Percentiles rank a stretch among this genome's conserved stretches.
Evolutionary conservation across 371 early-diverging fungal species (phyloP).

Genomic region (Haplosporangium sp.): DNA sequence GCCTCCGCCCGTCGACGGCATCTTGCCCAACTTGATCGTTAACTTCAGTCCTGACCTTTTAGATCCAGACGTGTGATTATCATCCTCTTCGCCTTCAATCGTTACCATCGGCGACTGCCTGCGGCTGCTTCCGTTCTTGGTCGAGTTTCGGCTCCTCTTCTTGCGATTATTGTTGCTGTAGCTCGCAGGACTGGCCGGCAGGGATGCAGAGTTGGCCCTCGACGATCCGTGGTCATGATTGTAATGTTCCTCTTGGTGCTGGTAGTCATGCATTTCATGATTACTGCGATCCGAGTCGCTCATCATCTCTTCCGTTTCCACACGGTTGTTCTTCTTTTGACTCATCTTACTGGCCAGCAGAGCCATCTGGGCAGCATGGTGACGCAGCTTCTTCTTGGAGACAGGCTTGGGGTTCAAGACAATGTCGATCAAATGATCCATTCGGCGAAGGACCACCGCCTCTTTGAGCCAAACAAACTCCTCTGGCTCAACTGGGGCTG

Average conservation of each 20-base stretch:
- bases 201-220: background rate
- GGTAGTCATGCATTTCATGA: slow-evolving; percentile 22
- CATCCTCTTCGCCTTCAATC: slow-evolving; percentile 17
- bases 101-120: slow-evolving; percentile 8
- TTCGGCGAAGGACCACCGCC: slow-evolving; percentile 67
- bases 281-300: slow-evolving; percentile 40
- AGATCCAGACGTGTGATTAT: background rate
- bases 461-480: slow-evolving; percentile 73
- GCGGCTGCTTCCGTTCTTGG: slow-evolving; percentile 15
- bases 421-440: slow-evolving; percentile 69
- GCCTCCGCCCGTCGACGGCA: slow-evolving; percentile 14
- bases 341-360: slow-evolving; percentile 33
- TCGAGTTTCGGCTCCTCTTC: slow-evolving; percentile 29
- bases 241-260: slow-evolving; percentile 4
- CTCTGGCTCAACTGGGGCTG: slow-evolving; percentile 43
- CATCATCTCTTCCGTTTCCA: slow-evolving; percentile 17
- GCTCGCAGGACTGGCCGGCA: slow-evolving; percentile 35
- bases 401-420: slow-evolving; percentile 66
- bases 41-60: slow-evolving; percentile 39
- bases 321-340: slow-evolving; percentile 11
- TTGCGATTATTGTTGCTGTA: slow-evolving; percentile 33
- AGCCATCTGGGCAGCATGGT: slow-evolving; percentile 47
- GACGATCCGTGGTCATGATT: too few relatives aligned
- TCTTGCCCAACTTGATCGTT: slow-evolving; percentile 51
- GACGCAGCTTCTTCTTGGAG: slow-evolving; percentile 54